Percentiles rank a stretch among this genome's conserved stretches.
These are phyloP conservation scores for Pittosporum tobira DNA, from an alignment of 129 eudicot genomes.

Conservation along the genomic window DNA sequence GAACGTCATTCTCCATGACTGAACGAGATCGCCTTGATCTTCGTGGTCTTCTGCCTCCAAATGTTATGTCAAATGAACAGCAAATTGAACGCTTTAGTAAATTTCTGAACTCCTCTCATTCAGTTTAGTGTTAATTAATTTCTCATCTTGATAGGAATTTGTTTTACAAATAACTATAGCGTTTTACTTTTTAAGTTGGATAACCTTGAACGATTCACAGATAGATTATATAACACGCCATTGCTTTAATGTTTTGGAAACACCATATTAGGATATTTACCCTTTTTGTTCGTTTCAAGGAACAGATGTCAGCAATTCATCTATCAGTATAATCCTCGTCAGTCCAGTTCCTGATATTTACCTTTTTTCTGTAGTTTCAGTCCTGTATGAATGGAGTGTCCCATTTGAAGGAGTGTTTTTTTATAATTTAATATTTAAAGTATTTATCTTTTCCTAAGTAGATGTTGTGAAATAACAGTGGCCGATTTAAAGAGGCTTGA, in stretches of 20 bases:
- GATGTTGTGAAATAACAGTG: constrained; percentile 44
- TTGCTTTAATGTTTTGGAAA: neutral
- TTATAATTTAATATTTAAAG: neutral
- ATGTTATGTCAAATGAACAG: constrained; percentile 82
- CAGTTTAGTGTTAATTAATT: neutral
- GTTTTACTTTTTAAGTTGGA: neutral
- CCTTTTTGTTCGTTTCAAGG: too few relatives aligned
- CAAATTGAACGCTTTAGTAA: constrained; percentile 92
- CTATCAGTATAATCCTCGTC: too few relatives aligned
- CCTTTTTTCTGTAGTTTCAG: too few relatives aligned
- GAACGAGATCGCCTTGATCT: constrained; percentile 95
- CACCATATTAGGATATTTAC: neutral
- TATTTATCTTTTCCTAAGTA: constrained; percentile 8
- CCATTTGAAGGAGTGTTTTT: neutral
- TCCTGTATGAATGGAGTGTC: neutral
- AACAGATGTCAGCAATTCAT: too few relatives aligned
- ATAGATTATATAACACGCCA: neutral
- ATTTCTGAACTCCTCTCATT: constrained; percentile 16
- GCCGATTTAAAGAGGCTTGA: constrained; percentile 84
- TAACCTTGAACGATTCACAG: neutral
- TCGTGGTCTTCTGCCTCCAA: constrained; percentile 95
- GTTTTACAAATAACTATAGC: neutral
- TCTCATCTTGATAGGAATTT: neutral
- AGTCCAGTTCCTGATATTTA: too few relatives aligned
- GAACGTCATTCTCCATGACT: constrained; percentile 90